phyloP scores from a whole-genome alignment of 2,329 filamentous ascomycete genomes.

The Daldinia sp. region DNA sequence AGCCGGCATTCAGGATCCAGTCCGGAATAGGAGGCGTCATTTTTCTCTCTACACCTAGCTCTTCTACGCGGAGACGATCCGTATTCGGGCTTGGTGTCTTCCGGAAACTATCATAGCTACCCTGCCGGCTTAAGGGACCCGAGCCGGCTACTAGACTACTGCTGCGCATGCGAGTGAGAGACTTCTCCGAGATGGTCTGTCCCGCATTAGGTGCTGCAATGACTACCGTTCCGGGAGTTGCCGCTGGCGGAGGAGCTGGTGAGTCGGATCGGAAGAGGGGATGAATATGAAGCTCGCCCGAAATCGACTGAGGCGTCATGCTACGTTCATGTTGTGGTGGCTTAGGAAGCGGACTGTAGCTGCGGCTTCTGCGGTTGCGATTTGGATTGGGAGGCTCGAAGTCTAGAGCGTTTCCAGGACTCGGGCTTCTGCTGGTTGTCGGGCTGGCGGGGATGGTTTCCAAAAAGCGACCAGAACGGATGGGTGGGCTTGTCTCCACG shows the following conservation, averaged over 20 bases:
- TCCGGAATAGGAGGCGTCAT: constrained; percentile 69
- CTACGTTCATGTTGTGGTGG: constrained; percentile 47
- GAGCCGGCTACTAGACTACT: constrained; percentile 59
- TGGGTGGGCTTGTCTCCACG: constrained; percentile 57
- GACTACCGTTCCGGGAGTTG: constrained; percentile 75
- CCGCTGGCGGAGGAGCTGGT: constrained; percentile 69
- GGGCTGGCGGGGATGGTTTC: constrained; percentile 77
- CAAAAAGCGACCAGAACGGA: constrained; percentile 60
- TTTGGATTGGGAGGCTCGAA: constrained; percentile 59
- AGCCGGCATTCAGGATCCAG: constrained; percentile 65
- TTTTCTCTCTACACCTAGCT: constrained; percentile 51
- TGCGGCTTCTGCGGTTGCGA: constrained; percentile 57
- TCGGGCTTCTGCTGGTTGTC: constrained; percentile 69
- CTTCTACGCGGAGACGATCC: constrained; percentile 36
- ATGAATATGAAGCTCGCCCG: constrained; percentile 75
- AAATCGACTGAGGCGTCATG: constrained; percentile 49
- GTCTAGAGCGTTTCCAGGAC: constrained; percentile 68
- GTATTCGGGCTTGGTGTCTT: constrained; percentile 41
- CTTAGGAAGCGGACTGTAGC: constrained; percentile 57
- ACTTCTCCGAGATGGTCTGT: constrained; percentile 66
- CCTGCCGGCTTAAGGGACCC: constrained; percentile 59
- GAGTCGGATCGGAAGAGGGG: constrained; percentile 79
- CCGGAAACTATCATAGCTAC: constrained; percentile 59
- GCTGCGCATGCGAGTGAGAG: constrained; percentile 63
- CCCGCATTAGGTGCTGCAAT: constrained; percentile 74